These are phyloP conservation scores for Aspergillus chevalieri DNA, from an alignment of 2,329 filamentous ascomycete species.

Conservation along the genomic window DNA sequence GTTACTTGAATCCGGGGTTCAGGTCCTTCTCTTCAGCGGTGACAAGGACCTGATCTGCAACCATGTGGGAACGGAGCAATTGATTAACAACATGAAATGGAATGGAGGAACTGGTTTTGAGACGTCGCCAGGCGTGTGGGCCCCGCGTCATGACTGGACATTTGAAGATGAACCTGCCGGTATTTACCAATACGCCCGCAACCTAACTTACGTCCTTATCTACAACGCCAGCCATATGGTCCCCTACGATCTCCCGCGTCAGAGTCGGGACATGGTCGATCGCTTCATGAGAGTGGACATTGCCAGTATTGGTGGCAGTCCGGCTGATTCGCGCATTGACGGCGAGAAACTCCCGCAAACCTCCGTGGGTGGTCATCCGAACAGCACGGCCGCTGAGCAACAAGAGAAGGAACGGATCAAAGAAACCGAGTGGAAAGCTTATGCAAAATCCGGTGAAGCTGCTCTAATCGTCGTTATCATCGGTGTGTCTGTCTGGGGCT, in stretches of 20 bases:
- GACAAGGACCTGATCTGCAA: conserved; percentile 96
- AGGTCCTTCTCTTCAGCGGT: conserved; percentile 83
- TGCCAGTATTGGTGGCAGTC: conserved; percentile 72
- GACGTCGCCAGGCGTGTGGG: conserved; percentile 75
- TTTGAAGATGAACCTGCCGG: conserved; percentile 85
- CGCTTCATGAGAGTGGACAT: conserved; percentile 94
- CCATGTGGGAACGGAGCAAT: conserved; percentile 82
- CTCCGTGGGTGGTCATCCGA: conserved; percentile 67
- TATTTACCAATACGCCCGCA: conserved; percentile 90
- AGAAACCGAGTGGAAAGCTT: conserved; percentile 80
- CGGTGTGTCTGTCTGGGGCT: conserved; percentile 68
- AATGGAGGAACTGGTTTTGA: conserved; percentile 90
- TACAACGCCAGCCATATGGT: conserved; percentile 98
- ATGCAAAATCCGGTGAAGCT: conserved; percentile 79
- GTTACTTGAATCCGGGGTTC: conserved; percentile 65
- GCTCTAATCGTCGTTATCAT: conserved; percentile 76
- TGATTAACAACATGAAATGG: conserved; percentile 89
- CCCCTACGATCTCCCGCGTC: conserved; percentile 82
- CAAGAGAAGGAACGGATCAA: conserved; percentile 68
- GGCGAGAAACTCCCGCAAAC: conserved; percentile 76
- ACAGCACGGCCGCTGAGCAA: conserved; percentile 61
- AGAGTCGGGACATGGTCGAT: conserved; percentile 92
- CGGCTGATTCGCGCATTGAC: conserved; percentile 73
- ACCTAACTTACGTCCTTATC: conserved; percentile 91
- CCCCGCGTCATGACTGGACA: conserved; percentile 87